A percentile compares a stretch with the other conserved stretches of the same genome.
Evolutionary conservation across 2,329 filamentous ascomycete genomes (phyloP).

Genomic region (Neoascochyta sp.): DNA sequence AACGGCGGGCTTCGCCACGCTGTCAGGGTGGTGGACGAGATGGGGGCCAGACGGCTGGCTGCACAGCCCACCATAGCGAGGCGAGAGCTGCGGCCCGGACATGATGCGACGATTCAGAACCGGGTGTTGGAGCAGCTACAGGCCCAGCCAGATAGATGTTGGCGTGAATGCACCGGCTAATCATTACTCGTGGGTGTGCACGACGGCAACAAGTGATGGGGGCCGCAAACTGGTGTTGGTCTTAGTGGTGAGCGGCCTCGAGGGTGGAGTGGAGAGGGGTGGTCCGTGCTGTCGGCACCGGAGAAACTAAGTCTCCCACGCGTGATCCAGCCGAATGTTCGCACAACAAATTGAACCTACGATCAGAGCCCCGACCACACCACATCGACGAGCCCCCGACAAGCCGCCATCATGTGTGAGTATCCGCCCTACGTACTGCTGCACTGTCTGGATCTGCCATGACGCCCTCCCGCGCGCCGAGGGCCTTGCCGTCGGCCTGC

Average conservation of each 20-base stretch:
- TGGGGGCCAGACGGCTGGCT: no score
- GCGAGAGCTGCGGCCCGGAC: no score
- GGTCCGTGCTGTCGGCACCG: background rate
- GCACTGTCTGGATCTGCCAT: conserved; percentile 3
- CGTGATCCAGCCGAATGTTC: conserved; percentile 15
- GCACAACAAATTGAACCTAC: conserved; percentile 9
- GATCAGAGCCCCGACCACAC: conserved; percentile 29
- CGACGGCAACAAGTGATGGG: background rate
- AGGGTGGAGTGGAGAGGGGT: background rate
- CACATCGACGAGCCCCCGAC: conserved; percentile 34
- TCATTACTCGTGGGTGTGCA: background rate
- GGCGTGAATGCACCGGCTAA: conserved; percentile 1
- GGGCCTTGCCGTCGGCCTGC: conserved; percentile 1
- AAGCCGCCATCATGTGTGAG: conserved; percentile 41
- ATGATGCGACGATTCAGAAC: no score
- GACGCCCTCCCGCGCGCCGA: conserved; percentile 1
- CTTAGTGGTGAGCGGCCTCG: background rate
- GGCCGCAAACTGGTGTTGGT: background rate
- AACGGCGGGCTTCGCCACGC: no score
- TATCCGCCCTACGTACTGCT: conserved; percentile 9
- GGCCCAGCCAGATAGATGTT: no score
- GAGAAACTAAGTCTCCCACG: conserved; percentile 5
- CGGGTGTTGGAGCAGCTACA: no score
- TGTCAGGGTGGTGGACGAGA: no score
- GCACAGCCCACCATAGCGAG: no score